A percentile compares a stretch with the other conserved stretches of the same genome.
Conservation (phyloP, 1,284 basidiomycete genomes). For the Testicularia cyperi region DNA sequence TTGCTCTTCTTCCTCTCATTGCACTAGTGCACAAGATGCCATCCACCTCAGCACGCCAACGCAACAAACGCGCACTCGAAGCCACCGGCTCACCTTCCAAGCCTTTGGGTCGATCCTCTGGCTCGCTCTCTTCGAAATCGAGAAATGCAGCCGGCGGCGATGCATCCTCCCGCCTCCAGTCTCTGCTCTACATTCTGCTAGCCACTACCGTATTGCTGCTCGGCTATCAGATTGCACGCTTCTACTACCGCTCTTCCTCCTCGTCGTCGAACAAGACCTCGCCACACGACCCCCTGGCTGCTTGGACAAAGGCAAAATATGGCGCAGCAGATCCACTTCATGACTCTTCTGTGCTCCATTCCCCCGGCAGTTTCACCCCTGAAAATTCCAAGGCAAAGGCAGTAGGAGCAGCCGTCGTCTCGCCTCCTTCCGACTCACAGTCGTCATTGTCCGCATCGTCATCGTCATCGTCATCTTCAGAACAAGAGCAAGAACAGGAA, state of each 20-base stretch:
- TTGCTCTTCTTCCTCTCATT: no score
- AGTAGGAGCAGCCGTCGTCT: constrained; percentile 1
- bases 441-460: no score
- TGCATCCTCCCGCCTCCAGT: constrained; percentile 17
- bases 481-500: no score
- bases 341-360: no score
- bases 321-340: no score
- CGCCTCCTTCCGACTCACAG: no score
- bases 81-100: constrained; percentile 16
- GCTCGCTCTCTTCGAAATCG: constrained; percentile 5
- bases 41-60: constrained; percentile 25
- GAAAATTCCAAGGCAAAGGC: no score
- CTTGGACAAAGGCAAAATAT: constrained; percentile 32
- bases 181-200: constrained; percentile 21
- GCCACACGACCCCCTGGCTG: constrained; percentile 14
- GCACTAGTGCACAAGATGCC: constrained; percentile 25
- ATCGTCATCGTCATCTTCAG: no score
- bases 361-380: no score
- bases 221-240: constrained; percentile 22
- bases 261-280: no score
- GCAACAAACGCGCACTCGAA: constrained; percentile 32
- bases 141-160: constrained; percentile 2
- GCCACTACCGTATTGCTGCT: constrained; percentile 21
- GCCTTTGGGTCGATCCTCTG: no score
- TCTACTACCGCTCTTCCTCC: constrained; percentile 23